Evolutionary conservation across 768 basidiomycete genomes (phyloP).

Genomic region (Epithele typhae): DNA sequence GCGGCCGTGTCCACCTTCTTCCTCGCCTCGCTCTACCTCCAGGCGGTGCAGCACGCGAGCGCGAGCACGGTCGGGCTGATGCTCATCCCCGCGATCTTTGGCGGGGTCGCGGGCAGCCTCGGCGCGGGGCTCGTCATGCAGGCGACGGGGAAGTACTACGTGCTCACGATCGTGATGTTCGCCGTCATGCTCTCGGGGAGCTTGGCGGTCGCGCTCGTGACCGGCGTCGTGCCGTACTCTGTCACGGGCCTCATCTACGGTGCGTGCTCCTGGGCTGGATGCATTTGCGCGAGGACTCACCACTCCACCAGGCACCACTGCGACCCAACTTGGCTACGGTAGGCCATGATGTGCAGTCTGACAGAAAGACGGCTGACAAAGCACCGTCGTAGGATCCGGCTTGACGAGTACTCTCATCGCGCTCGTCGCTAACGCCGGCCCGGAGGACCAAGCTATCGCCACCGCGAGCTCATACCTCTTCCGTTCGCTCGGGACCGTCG

Average conservation of each 20-base stretch:
- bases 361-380: background rate
- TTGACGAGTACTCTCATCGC: constrained; percentile 56
- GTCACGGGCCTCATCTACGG: constrained; percentile 37
- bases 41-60: constrained; percentile 47
- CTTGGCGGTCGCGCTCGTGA: constrained; percentile 32
- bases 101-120: constrained; percentile 45
- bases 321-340: constrained; percentile 21
- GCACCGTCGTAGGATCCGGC: constrained; percentile 45
- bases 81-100: constrained; percentile 46
- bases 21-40: constrained; percentile 52
- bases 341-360: too few species aligned
- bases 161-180: constrained; percentile 43
- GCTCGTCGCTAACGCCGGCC: constrained; percentile 59
- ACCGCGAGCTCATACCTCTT: constrained; percentile 68
- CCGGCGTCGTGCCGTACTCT: constrained; percentile 36
- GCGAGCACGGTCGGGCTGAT: constrained; percentile 49
- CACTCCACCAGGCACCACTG: constrained; percentile 14
- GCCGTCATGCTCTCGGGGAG: constrained; percentile 35
- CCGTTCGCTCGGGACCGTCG: constrained; percentile 56
- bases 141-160: constrained; percentile 53
- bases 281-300: background rate
- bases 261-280: constrained; percentile 22
- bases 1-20: constrained; percentile 43
- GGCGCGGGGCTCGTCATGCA: constrained; percentile 52
- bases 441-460: constrained; percentile 58